A percentile compares a stretch with the other conserved stretches of the same genome.
phyloP scores from a whole-genome alignment of 371 early-diverging fungal genomes.

The Nematocida homosporus region DNA sequence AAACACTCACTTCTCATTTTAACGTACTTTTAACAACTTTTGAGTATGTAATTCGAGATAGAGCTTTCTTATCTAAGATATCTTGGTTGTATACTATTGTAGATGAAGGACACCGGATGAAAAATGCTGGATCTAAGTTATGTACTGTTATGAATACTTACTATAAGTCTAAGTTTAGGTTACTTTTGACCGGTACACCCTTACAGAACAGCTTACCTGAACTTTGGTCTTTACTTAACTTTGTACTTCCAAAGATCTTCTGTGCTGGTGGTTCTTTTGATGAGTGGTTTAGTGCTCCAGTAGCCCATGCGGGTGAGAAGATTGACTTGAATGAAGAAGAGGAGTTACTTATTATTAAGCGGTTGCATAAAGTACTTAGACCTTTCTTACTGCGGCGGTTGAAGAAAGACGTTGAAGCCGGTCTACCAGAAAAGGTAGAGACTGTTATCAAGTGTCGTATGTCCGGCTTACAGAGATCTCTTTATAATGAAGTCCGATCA shows the following conservation, averaged over 20 bases:
- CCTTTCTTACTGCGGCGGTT: constrained; percentile 84
- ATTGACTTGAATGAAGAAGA: constrained; percentile 73
- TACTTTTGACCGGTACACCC: constrained; percentile 88
- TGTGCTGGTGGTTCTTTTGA: constrained; percentile 83
- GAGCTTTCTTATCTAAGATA: constrained; percentile 21
- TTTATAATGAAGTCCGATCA: constrained; percentile 74
- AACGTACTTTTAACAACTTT: constrained; percentile 34
- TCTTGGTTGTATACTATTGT: constrained; percentile 69
- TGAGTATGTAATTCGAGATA: constrained; percentile 24
- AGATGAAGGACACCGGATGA: constrained; percentile 94
- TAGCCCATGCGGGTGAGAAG: constrained; percentile 39
- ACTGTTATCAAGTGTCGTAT: constrained; percentile 84
- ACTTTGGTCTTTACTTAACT: constrained; percentile 91
- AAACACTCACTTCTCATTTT: constrained; percentile 12
- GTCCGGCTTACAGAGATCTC: constrained; percentile 73
- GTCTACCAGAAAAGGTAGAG: constrained; percentile 83
- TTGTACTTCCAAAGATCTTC: constrained; percentile 82
- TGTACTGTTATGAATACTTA: constrained; percentile 73
- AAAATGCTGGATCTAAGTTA: constrained; percentile 83
- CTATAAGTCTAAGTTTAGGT: constrained; percentile 71
- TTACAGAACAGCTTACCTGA: constrained; percentile 92
- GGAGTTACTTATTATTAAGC: constrained; percentile 81
- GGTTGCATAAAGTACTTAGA: constrained; percentile 80
- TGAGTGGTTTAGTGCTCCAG: constrained; percentile 70
- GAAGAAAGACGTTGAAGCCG: constrained; percentile 82